A percentile compares a stretch with the other conserved stretches of the same genome.
Evolutionary conservation across 257 asterid species (phyloP).

Genomic region (Nicotiana sylvestris): DNA sequence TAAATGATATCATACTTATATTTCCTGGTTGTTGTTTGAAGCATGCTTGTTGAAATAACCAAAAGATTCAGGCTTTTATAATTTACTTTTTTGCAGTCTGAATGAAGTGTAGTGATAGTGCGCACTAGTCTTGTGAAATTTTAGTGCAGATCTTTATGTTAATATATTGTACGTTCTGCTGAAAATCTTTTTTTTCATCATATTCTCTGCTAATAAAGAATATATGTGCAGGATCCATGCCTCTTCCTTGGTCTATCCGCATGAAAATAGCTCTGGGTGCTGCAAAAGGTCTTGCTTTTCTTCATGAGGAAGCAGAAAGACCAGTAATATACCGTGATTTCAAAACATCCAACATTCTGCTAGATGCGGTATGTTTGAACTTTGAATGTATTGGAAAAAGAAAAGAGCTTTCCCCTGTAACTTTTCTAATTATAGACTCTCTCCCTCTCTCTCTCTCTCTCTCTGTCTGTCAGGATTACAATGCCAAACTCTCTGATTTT

Average conservation of each 20-base stretch:
- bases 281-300: conserved; percentile 93
- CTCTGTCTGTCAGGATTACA: conserved; percentile 61
- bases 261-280: conserved; percentile 98
- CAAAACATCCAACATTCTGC: conserved; percentile 91
- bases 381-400: conserved; percentile 13
- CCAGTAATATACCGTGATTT: conserved; percentile 94
- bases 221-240: conserved; percentile 67
- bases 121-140: neutral
- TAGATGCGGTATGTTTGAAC: conserved; percentile 96
- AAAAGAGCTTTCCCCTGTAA: neutral
- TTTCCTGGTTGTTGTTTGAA: neutral
- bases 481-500: conserved; percentile 94
- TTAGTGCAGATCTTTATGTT: neutral
- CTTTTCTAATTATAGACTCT: conserved; percentile 6
- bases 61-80: neutral
- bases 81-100: neutral
- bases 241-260: conserved; percentile 96
- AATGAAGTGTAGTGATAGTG: neutral
- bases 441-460: conserved; percentile 9
- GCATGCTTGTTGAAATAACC: neutral
- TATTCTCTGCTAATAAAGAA: conserved; percentile 11
- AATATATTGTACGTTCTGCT: neutral
- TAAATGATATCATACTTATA: neutral
- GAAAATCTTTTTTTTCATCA: neutral
- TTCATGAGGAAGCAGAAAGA: conserved; percentile 97